Conservation (phyloP, 1,284 basidiomycete species). For the Polyporus tsugae region DNA sequence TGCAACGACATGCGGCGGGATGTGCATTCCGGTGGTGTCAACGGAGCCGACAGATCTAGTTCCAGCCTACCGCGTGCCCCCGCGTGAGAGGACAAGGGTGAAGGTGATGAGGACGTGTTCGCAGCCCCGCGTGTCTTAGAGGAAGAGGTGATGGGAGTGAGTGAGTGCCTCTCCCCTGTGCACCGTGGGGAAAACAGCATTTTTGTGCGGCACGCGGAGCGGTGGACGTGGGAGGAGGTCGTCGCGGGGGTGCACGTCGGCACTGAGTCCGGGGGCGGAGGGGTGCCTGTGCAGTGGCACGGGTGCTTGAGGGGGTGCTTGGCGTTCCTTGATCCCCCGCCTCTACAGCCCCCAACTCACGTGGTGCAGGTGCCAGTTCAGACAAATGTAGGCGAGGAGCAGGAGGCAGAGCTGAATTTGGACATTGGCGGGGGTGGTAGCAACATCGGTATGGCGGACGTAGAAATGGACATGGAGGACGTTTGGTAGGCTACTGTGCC, state of each 20-base stretch:
- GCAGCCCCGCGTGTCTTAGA: background rate
- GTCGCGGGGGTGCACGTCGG: conserved; percentile 63
- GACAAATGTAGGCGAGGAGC: background rate
- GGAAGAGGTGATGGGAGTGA: conserved; percentile 40
- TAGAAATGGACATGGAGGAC: background rate
- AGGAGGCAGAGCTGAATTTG: background rate
- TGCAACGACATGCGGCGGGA: background rate
- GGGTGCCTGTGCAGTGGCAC: conserved; percentile 72
- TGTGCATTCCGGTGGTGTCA: conserved; percentile 17
- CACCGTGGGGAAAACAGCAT: conserved; percentile 47
- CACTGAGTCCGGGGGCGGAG: conserved; percentile 38
- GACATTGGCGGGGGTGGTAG: background rate
- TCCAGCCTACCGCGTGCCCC: too few species aligned
- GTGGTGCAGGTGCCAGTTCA: background rate
- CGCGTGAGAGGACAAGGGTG: conserved; percentile 9
- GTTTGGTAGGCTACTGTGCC: background rate
- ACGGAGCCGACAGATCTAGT: too few species aligned
- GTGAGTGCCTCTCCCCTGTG: conserved; percentile 60
- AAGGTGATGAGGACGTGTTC: conserved; percentile 19
- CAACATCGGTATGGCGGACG: background rate
- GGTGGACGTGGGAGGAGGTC: conserved; percentile 68
- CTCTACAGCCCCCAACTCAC: background rate
- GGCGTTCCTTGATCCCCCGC: conserved; percentile 53
- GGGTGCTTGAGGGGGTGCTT: conserved; percentile 72
- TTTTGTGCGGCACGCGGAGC: conserved; percentile 66